A percentile compares a stretch with the other conserved stretches of the same genome.
Conservation (phyloP, 768 basidiomycete species). For the Chalciporus piperatus region DNA sequence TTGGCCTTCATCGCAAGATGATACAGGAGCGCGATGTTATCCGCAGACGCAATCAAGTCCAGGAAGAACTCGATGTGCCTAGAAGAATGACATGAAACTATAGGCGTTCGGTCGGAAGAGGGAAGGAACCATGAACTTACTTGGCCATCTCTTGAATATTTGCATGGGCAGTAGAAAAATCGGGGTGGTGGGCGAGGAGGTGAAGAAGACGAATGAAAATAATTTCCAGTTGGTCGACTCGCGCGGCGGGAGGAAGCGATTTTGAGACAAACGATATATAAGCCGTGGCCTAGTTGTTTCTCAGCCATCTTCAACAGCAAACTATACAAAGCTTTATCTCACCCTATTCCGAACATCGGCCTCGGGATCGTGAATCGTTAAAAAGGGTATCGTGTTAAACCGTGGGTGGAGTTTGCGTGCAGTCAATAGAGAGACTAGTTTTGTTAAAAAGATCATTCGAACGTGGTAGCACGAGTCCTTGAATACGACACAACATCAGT, state of each 20-base stretch:
- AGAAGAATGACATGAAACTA: background rate
- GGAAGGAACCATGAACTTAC: constrained; percentile 41
- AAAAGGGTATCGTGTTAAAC: constrained; percentile 83
- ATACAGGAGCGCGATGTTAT: constrained; percentile 82
- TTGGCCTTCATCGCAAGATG: constrained; percentile 81
- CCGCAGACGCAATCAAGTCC: constrained; percentile 67
- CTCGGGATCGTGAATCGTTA: constrained; percentile 91
- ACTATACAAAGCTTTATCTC: constrained; percentile 14
- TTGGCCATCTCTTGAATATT: constrained; percentile 76
- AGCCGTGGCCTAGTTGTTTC: constrained; percentile 46
- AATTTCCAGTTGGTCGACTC: constrained; percentile 71
- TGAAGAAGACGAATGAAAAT: constrained; percentile 85
- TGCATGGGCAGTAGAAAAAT: constrained; percentile 69
- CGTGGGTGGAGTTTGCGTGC: constrained; percentile 61
- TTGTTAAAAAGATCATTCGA: constrained; percentile 72
- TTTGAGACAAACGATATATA: constrained; percentile 52
- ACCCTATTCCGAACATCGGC: constrained; percentile 70
- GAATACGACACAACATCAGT: background rate
- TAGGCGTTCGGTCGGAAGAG: background rate
- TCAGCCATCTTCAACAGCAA: background rate
- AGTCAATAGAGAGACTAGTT: constrained; percentile 65
- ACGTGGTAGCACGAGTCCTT: constrained; percentile 91
- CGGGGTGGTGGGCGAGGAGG: constrained; percentile 91
- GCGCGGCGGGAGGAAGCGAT: constrained; percentile 48
- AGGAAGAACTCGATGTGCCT: constrained; percentile 92